A percentile compares a stretch with the other conserved stretches of the same genome.
Evolutionary conservation across 2,329 filamentous ascomycete genomes (phyloP).

Genomic region (Cercospora sp.): DNA sequence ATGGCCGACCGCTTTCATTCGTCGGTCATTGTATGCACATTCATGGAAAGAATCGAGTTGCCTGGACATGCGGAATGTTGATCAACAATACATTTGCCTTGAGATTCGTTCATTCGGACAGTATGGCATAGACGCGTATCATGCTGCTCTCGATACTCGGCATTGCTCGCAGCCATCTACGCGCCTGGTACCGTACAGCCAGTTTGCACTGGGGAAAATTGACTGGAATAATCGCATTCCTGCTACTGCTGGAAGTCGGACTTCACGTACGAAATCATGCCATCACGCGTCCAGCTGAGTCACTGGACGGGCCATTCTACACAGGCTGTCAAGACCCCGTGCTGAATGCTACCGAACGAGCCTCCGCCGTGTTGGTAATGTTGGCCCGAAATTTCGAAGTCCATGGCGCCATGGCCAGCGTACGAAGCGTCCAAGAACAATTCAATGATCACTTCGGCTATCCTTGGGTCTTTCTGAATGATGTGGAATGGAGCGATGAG

Average conservation of each 20-base stretch:
- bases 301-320: neutral
- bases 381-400: neutral
- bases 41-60: neutral
- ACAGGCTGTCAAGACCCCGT: neutral
- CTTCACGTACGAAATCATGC: neutral
- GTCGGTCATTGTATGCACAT: neutral
- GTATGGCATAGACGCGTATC: neutral
- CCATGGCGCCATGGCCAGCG: neutral
- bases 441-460: neutral
- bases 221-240: neutral
- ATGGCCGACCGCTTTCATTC: neutral
- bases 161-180: neutral
- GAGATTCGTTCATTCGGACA: neutral
- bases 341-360: neutral
- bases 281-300: neutral
- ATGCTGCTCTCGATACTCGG: neutral
- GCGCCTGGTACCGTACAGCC: neutral
- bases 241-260: neutral
- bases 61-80: neutral
- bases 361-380: neutral
- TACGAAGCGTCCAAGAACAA: neutral
- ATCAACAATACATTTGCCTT: neutral
- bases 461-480: constrained; percentile 1
- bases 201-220: neutral
- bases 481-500: neutral